Evolutionary conservation across 805 yeast species (phyloP).

Genomic region (Barnettozyma californica): DNA sequence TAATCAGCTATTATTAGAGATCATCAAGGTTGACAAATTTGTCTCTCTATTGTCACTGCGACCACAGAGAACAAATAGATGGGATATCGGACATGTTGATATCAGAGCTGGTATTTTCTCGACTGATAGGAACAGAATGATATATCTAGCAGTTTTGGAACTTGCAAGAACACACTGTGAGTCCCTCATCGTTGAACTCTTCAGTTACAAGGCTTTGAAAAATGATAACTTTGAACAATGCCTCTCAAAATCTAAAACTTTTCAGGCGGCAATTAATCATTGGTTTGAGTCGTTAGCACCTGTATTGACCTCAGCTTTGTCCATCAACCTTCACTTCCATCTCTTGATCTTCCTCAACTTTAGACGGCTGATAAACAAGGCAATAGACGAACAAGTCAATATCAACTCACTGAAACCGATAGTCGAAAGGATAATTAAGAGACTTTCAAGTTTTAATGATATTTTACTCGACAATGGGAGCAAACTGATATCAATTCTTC

Average conservation of each 20-base stretch:
- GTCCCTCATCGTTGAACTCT: neutral
- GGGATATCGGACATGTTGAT: slow-evolving; percentile 22
- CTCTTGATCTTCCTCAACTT: slow-evolving; percentile 4
- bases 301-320: slow-evolving; percentile 1
- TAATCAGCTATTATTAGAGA: slow-evolving; percentile 22
- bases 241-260: neutral
- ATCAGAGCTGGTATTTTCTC: slow-evolving; percentile 16
- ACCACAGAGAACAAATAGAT: slow-evolving; percentile 21
- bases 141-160: slow-evolving; percentile 8
- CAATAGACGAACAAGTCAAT: neutral
- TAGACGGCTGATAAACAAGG: slow-evolving; percentile 6
- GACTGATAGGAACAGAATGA: slow-evolving; percentile 13
- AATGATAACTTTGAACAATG: neutral
- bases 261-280: neutral
- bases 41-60: slow-evolving; percentile 24
- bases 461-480: neutral
- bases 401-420: neutral
- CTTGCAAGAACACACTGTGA: neutral
- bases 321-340: slow-evolving; percentile 7
- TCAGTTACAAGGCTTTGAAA: neutral
- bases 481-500: slow-evolving; percentile 3
- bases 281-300: slow-evolving; percentile 4
- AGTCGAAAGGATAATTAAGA: neutral
- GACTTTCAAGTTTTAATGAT: slow-evolving; percentile 3
- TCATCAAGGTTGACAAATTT: slow-evolving; percentile 25